These are phyloP conservation scores for Clavispora asparagi DNA, from an alignment of 805 yeast genomes.

Conservation along the genomic window DNA sequence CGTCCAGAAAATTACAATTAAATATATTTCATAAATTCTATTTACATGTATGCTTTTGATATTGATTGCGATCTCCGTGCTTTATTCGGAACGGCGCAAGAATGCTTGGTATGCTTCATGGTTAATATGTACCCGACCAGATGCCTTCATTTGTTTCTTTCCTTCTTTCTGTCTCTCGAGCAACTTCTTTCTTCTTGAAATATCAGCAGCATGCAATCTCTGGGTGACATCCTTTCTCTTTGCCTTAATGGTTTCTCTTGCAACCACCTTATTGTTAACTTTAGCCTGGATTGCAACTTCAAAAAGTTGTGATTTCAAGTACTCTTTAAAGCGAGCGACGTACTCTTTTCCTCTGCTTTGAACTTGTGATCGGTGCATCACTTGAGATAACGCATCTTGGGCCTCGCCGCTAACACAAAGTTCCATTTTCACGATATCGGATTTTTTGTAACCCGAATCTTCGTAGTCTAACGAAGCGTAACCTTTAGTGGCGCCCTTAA, in stretches of 20 bases:
- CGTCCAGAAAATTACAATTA: neutral
- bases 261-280: slow-evolving; percentile 73
- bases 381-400: slow-evolving; percentile 88
- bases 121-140: slow-evolving; percentile 73
- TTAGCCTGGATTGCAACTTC: slow-evolving; percentile 92
- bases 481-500: slow-evolving; percentile 86
- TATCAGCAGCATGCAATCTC: slow-evolving; percentile 88
- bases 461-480: slow-evolving; percentile 94
- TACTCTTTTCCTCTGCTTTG: slow-evolving; percentile 71
- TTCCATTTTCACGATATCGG: slow-evolving; percentile 84
- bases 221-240: slow-evolving; percentile 93
- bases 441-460: slow-evolving; percentile 78
- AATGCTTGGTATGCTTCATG: slow-evolving; percentile 89
- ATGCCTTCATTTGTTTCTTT: slow-evolving; percentile 73
- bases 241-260: slow-evolving; percentile 92
- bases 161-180: slow-evolving; percentile 90
- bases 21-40: neutral
- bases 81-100: slow-evolving; percentile 33
- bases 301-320: slow-evolving; percentile 73
- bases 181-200: slow-evolving; percentile 82
- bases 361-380: slow-evolving; percentile 78
- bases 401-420: slow-evolving; percentile 82
- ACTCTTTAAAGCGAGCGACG: slow-evolving; percentile 78
- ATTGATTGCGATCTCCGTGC: neutral
- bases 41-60: neutral